Base-by-base conservation (phyloP, 495 filamentous ascomycete species). In the Xylaria castorea region DNA sequence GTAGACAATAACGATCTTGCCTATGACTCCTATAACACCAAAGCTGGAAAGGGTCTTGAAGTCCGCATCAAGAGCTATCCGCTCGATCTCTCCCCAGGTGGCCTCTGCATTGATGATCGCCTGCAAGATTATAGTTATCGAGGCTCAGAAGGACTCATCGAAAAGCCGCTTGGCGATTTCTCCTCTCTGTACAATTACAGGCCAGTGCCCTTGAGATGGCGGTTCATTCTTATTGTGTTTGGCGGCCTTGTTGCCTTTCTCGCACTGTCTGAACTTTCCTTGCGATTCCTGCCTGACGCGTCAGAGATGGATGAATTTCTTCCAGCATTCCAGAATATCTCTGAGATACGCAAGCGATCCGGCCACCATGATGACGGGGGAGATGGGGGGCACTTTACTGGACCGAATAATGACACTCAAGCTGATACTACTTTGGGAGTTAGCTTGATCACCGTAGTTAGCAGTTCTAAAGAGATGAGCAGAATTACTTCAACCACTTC, bases 41-140 rank as follows among this genome's bases (percentile, higher is more conserved):
- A 72, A 51, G 75, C 73, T 38, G 71, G 74, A 36, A 57, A 70
- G 4, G 77, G 73, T n/a, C 30, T 79, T 22, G 74, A 79, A 68
- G 75, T 78, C 20, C 20, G 14, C 38, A 36, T 50, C 40, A 14
- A 25, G n/a, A 68, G 69, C 48, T 65, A 65, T 9, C 42, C 42
- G 25, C 25, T 65, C 51, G 44, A 8, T 36, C 25, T 76, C 6
- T 66, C 77, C 48, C 65, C 72, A 22, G 66, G 44, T 6, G 71
- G 71, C 6, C 71, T 73, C 20, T 51, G 63, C 32, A 44, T 74
- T n/a, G 77, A 76, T 60, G 74, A 78, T 53, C 69, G 53, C 25
- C 67, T 34, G 25, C 27, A 42, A 30, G 50, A 74, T 40, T 69
- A 42, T 30, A 75, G 75, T 38, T 79, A 79, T 22, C 69, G 34